phyloP scores from a whole-genome alignment of 257 asterid genomes.

The Ilex asprella region DNA sequence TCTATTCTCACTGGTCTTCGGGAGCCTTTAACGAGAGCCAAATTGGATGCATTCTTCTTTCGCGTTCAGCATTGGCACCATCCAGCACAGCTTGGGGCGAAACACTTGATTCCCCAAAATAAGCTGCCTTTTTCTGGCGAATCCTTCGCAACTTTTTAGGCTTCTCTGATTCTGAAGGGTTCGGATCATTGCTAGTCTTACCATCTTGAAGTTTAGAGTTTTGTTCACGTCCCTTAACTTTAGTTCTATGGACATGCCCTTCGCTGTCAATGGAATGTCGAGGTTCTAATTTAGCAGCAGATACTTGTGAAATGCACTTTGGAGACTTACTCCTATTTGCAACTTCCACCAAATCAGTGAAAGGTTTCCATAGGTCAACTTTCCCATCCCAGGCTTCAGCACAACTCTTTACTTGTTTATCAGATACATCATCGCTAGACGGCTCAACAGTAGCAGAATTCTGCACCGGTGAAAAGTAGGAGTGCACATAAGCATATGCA shows the following conservation, averaged over 20 bases:
- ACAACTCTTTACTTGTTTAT: slow-evolving; percentile 45
- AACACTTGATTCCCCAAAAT: slow-evolving; percentile 48
- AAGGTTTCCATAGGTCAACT: slow-evolving; percentile 90
- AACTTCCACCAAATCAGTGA: slow-evolving; percentile 91
- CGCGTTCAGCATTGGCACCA: slow-evolving; percentile 43
- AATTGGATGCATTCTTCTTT: slow-evolving; percentile 56
- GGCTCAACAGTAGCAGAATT: slow-evolving; percentile 55
- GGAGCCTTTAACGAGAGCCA: slow-evolving; percentile 91
- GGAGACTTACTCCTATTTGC: slow-evolving; percentile 88
- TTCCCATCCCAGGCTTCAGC: slow-evolving; percentile 64
- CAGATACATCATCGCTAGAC: slow-evolving; percentile 34
- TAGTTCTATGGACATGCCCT: slow-evolving; percentile 46
- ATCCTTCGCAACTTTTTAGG: slow-evolving; percentile 59
- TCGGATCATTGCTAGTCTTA: slow-evolving; percentile 38
- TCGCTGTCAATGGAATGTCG: slow-evolving; percentile 42
- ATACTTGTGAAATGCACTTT: slow-evolving; percentile 48
- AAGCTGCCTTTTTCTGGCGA: slow-evolving; percentile 60
- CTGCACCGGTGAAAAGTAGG: slow-evolving; percentile 32
- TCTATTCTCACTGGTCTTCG: slow-evolving; percentile 64
- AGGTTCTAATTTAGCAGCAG: slow-evolving; percentile 53
- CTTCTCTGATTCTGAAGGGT: slow-evolving; percentile 52
- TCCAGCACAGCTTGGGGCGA: slow-evolving; percentile 73
- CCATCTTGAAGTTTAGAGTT: slow-evolving; percentile 59
- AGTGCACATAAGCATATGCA: not conserved
- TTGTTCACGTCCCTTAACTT: slow-evolving; percentile 53